Evolutionary conservation across 345 rosid species (phyloP), one percentile per base, ranked within the genome.

Genomic region (Lumnitzera littorea): DNA sequence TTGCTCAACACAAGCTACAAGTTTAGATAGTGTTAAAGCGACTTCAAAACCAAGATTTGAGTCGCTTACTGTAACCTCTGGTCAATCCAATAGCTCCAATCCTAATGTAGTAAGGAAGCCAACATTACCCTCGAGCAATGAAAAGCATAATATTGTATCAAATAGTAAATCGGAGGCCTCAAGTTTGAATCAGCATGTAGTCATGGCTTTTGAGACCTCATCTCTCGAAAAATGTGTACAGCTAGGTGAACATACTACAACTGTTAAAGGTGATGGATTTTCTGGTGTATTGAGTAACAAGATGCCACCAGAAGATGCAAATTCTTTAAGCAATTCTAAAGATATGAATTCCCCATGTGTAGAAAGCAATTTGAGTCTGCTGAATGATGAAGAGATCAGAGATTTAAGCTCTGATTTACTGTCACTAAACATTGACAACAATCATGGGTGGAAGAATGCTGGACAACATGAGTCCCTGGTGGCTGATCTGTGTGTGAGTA

Each of bases 401-500:
- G 62, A 54, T n/a, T 47, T 55, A 51, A 25, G 70, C 50, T 46
- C 57, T 64, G 78, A 62, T 48, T 46, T 72, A 63, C 69, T 82
- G 8, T 60, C 78, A 51, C 46, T 77, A 70, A 82, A 74, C 63
- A 64, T 78, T 60, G 73, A 67, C 51, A 66, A 60, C 55, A 67
- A 63, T 70, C 17, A 17, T 62, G 66, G 64, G 57, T 66, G 70
- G 53, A 85, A 80, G 55, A 75, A 68, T 63, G 55, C 55, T 52
- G 15, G 48, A 67, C 70, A 67, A 69, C 50, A 72, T 50, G 61
- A 55, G 55, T 59, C 67, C 66, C 55, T 62, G 55, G 24, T 67
- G 48, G 63, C 80, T 52, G 89, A 84, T 67, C 70, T 72, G 13
- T 70, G 72, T 62, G 50, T 69, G 62, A 63, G 76, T 50, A 80